Base-by-base conservation (phyloP, 345 rosid species). In the Boechera stricta region DNA sequence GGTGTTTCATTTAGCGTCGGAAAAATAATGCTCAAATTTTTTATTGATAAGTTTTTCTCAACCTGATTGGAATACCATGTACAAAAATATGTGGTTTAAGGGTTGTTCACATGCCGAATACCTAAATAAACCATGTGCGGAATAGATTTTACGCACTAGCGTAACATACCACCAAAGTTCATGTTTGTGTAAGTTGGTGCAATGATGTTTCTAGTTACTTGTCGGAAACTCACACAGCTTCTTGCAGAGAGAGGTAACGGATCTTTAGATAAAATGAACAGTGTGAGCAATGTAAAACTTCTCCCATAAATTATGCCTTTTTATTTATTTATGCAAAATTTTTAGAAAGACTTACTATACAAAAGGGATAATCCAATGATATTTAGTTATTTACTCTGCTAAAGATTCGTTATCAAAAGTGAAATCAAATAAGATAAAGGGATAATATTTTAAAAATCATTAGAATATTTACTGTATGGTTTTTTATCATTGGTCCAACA, bases 181-280 rank as follows among this genome's bases (percentile, higher is more conserved):
- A 21, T 21, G 24, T 1, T 21, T 21, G 24, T 21, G 24, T 21
- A 21, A 21, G 24, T 21, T 21, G 24, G 24, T 21, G 24, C 24
- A 21, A 21, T 21, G 24, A 21, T 21, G 24, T 21, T 21, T 21
- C 78, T 61, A 73, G 60, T 67, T 73, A 68, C 70, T 54, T 79
- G 78, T 79, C 82, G 74, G 82, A 44, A 67, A 60, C 70, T 67
- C 70, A 60, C 54, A 38, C n/a, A 28, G 62, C 42, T 77, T 65
- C 47, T 77, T 49, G 48, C 58, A 61, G 39, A 36, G 41, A 49
- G 68, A 47, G 74, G 67, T 59, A 67, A 78, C 77, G 70, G 81
- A 78, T 78, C 77, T 72, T 78, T 60, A 72, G 69, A 78, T 69
- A 51, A n/a, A 67, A 32, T 67, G 57, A 78, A 60, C 58, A 72